Base-by-base conservation (phyloP, 2,329 filamentous ascomycete genomes). In the Colletotrichum phormii region DNA sequence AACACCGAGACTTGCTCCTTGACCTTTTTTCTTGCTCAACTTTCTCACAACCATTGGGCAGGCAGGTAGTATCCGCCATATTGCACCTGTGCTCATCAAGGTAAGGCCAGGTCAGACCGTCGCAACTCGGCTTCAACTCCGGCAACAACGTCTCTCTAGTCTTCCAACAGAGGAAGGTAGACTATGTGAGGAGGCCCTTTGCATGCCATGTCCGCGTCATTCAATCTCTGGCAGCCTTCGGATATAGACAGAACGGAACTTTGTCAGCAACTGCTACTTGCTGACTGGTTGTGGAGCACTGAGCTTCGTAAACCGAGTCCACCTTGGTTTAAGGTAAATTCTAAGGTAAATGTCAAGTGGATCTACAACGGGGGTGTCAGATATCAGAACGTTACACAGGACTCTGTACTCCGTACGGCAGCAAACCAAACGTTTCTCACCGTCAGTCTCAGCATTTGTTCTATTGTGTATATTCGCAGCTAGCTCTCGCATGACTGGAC, bases 51-150 rank as follows among this genome's bases (percentile, higher is more conserved):
- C 15, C 42, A 46, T 24, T 61, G 22, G 51, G 60, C 11, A 63
- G 60, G 64, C 58, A 63, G 57, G 58, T 68, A 65, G 64, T 62
- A 37, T 37, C 37, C 37, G 57, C 35, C n/a, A 35, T 37, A 22
- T 59, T 37, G 57, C 31, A 37, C 11, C 37, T 42, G 37, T 9
- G n/a, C 11, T 13, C 31, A 31, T 62, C n/a, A 35, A 63, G 42
- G 49, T 42, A 60, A 49, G 18, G 42, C 42, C 42, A 49, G 42
- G n/a, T 26, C n/a, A 24, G 5, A 26, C 6, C 22, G 35, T 54
- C 33, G n/a, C 46, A 54, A 63, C 12, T 42, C 9, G 37, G 13
- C 58, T 49, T 49, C 58, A 18, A 61, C 18, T 61, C 24, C 24
- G 29, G 15, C 58, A 61, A 61, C 15, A 42, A 51, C 26, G 29